These are phyloP conservation scores for Cyberlindnera petersonii DNA, from an alignment of 805 yeast species.

Conservation along the genomic window DNA sequence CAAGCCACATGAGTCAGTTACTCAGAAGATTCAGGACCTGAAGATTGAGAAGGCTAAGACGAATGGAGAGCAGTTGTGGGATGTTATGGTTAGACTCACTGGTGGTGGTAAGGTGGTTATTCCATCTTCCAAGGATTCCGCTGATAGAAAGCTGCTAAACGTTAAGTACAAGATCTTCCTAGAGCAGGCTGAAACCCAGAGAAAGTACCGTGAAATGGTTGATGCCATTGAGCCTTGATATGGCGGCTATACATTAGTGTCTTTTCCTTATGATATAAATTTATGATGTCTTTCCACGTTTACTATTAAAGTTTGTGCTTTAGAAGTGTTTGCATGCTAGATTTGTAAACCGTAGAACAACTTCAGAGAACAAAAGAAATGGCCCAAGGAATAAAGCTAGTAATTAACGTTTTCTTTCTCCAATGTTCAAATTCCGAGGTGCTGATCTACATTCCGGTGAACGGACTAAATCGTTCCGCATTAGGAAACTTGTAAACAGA, in stretches of 20 bases:
- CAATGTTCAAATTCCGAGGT: too few relatives aligned
- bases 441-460: not conserved
- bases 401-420: too few relatives aligned
- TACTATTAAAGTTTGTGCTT: too few relatives aligned
- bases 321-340: too few relatives aligned
- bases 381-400: too few relatives aligned
- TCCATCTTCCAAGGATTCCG: slow-evolving; percentile 55
- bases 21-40: slow-evolving; percentile 38
- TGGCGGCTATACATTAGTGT: too few relatives aligned
- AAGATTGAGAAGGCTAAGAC: slow-evolving; percentile 18
- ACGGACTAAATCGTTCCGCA: not conserved
- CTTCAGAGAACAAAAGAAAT: too few relatives aligned
- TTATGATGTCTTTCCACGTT: too few relatives aligned
- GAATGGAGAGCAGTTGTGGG: slow-evolving; percentile 71
- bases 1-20: slow-evolving; percentile 49
- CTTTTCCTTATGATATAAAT: too few relatives aligned
- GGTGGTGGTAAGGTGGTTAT: slow-evolving; percentile 77
- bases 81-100: slow-evolving; percentile 77
- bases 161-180: slow-evolving; percentile 83
- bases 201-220: slow-evolving; percentile 67
- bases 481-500: slow-evolving; percentile 13
- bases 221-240: slow-evolving; percentile 43
- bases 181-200: slow-evolving; percentile 83
- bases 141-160: slow-evolving; percentile 66
- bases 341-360: too few relatives aligned